Base-by-base conservation (phyloP, 495 filamentous ascomycete species). In the Penicillium chermesinum region DNA sequence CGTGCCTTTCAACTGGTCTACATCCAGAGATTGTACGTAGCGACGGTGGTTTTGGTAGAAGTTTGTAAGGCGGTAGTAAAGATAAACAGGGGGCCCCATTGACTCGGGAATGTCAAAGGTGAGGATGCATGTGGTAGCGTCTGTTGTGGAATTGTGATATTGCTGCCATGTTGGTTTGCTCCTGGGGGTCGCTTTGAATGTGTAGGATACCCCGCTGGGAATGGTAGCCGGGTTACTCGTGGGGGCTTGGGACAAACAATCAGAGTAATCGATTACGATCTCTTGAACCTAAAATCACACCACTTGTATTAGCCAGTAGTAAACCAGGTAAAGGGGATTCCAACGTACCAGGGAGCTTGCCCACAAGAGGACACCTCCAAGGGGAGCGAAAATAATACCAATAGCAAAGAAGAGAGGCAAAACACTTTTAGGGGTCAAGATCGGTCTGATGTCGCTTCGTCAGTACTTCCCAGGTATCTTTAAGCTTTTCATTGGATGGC, bases 21-120 rank as follows among this genome's bases (percentile, higher is more conserved):
- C 76, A 58, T 91, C 85, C 50, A 95, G 80, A 1, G 89, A 95
- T 54, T 86, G 83, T 34, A 96, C 91, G 53, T 99, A 99, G 65
- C 91, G 85, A 47, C 93, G 85, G 62, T 99, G 93, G 65, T 99
- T 99, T 64, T 99, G 93, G 72, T 97, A 99, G 73, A 99, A 99
- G 67, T 99, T 95, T 35, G 89, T 90, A 34, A 99, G 81, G 44
- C 86, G 85, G 67, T 99, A 99, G 70, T 96, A 97, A 63, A 96
- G 77, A 53, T 87, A 77, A 19, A 97, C 83, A 3, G 91, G 90
- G 0, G 91, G 80, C 8, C 75, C 72, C 55, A 99, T 78, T 19
- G 80, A 69, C 47, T 93, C 79, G 7, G 89, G 89, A 21, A 97
- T 82, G 20, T 79, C 71, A 70, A 96, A 95, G 27, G 74, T 64